Base-by-base conservation (phyloP, 1,139 yeast genomes). In the Geotrichum histeridarum region DNA sequence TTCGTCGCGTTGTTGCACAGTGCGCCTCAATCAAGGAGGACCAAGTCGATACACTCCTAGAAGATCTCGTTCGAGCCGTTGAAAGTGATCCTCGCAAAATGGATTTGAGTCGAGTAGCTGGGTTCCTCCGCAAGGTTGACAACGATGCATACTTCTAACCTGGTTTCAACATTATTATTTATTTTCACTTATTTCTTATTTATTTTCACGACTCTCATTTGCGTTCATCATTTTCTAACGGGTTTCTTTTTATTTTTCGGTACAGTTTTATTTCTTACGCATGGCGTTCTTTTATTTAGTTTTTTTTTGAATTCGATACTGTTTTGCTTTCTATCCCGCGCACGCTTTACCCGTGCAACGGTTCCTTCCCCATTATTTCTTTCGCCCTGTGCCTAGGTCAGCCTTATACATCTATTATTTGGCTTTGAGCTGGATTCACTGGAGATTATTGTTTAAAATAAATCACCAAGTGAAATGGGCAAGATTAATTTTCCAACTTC, bases 41-140 rank as follows among this genome's bases (percentile, higher is more conserved):
- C 22, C 85, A 85, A 61, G 96, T 91, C 42, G 99, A 93, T 67
- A 81, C 80, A 56, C 77, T 93, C 63, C 77, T 93, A 55, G 93
- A 86, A 61, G 95, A 94, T 4, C 77, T 93, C 52, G 79, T 93
- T 32, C 88, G 86, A 66, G 96, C 97, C 12, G 96, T 93, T 4
- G 95, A 90, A 59, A 85, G 89, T 57, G 89, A 83, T 65, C 86
- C 86, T 1, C 83, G 80, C 55, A 86, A 81, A 54, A 81, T 81
- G 55, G 86, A 82, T 62, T 73, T 82, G 63, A 79, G 72, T 35
- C 64, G 81, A 32, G 79, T 78, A 4, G 75, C 79, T 8, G 79
- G 79, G 4, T 77, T 77, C 59, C 62, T 77, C 61, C 67, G 73
- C 32, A 76, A 71, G 56, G 73, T 75, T 31, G 77, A 67, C 38